Evolutionary conservation across 2,329 filamentous ascomycete species (phyloP), one percentile per base, ranked within the genome.

Genomic region (Talaromyces amestolkiae): DNA sequence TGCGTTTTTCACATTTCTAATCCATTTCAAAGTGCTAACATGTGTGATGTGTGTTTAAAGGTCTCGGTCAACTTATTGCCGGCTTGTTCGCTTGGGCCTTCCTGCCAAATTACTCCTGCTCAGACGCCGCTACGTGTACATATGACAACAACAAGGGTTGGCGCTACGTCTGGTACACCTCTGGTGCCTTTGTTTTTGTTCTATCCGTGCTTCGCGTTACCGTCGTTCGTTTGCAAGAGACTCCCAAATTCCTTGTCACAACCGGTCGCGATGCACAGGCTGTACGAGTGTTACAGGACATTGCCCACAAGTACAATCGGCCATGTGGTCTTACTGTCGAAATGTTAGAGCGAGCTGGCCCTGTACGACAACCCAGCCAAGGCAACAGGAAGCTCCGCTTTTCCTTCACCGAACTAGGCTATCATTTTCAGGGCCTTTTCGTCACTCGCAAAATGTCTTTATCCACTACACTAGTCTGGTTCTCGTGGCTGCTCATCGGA

Each of bases 401-500:
- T n/a, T 78, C 76, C 1, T 73, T 79, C 13, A 74, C 69, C 2
- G 79, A 82, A 51, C 69, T 83, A 8, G 67, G 61, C 3, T 70
- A 83, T 22, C 90, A 93, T 71, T 72, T 92, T 27, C 79, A 81
- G 17, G 89, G 89, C 2, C 82, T 93, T 1, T 92, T 89, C 70
- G 77, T 80, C 0, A 90, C 87, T 0, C 83, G 75, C 61, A 83
- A 81, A 65, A 85, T 91, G 64, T 85, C 79, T 1, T 72, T 87
- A 2, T 89, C 86, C 0, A 92, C 89, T 0, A 68, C 78, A 0
- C 77, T 92, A 66, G 86, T 92, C 68, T 91, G 88, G 85, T 72
- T 89, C 6, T 88, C 86, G 0, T 92, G 90, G 90, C 82, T 85
- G 0, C 72, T 90, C 2, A 90, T 91, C 39, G 89, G 90, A 7